Evolutionary conservation across 495 filamentous ascomycete genomes (phyloP).

Genomic region (Aspergillus incahuasiensis): DNA sequence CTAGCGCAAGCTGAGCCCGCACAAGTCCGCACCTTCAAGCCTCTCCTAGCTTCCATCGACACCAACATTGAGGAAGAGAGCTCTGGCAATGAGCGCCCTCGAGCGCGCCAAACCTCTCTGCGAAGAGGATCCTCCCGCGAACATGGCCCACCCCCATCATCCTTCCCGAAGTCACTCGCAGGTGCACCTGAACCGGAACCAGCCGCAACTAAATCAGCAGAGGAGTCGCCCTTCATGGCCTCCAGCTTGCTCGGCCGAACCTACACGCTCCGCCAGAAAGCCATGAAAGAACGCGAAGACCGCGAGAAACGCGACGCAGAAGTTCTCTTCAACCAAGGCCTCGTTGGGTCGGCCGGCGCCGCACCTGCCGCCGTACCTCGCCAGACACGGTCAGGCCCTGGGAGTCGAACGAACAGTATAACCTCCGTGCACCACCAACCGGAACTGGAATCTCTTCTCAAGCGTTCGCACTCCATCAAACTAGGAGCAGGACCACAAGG

Average conservation of each 20-base stretch:
- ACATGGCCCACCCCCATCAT: conserved; percentile 41
- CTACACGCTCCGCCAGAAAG: conserved; percentile 57
- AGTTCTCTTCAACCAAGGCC: conserved; percentile 24
- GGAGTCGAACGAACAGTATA: conserved; percentile 37
- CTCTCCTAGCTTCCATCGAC: conserved; percentile 49
- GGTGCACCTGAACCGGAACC: conserved; percentile 23
- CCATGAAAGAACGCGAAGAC: conserved; percentile 51
- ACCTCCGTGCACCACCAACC: conserved; percentile 25
- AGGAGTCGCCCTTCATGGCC: conserved; percentile 49
- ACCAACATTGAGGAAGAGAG: conserved; percentile 12
- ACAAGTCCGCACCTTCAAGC: conserved; percentile 44
- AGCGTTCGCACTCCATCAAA: conserved; percentile 28
- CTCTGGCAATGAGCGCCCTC: conserved; percentile 7
- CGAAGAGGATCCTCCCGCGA: conserved; percentile 37
- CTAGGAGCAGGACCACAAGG: conserved; percentile 7
- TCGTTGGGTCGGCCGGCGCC: conserved; percentile 8
- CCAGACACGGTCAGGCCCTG: conserved; percentile 14
- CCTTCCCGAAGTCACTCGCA: conserved; percentile 33
- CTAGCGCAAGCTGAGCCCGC: conserved; percentile 10
- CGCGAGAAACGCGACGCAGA: conserved; percentile 34
- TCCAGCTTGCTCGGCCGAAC: conserved; percentile 57
- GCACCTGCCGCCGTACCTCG: conserved; percentile 7
- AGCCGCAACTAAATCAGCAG: conserved; percentile 18
- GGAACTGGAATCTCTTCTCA: conserved; percentile 19
- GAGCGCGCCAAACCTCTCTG: conserved; percentile 22